phyloP scores from a whole-genome alignment of 768 basidiomycete species.

The Daedaleopsis nitida region DNA sequence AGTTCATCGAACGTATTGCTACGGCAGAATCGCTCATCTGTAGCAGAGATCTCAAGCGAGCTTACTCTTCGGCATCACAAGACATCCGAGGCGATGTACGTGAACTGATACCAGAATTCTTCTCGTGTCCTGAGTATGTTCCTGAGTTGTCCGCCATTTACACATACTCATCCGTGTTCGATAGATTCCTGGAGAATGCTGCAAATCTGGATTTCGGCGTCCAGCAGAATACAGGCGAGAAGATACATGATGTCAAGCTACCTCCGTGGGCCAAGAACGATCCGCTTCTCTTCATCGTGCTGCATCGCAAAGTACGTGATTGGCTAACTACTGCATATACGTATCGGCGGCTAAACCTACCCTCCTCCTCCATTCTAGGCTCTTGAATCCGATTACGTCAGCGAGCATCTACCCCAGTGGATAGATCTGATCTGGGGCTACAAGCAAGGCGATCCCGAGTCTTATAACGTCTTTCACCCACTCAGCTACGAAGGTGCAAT shows the following conservation, averaged over 20 bases:
- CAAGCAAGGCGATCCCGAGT: slow-evolving; percentile 77
- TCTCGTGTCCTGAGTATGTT: slow-evolving; percentile 75
- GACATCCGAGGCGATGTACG: slow-evolving; percentile 92
- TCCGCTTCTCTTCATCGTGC: slow-evolving; percentile 75
- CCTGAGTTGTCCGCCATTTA: background rate
- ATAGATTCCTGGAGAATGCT: slow-evolving; percentile 81
- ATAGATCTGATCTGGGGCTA: slow-evolving; percentile 93
- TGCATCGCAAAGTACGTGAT: slow-evolving; percentile 66
- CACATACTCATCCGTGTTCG: background rate
- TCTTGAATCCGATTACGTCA: slow-evolving; percentile 85
- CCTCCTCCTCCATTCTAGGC: too few relatives aligned
- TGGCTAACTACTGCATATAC: too few relatives aligned
- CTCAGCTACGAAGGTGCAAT: slow-evolving; percentile 92
- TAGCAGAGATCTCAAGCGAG: slow-evolving; percentile 69
- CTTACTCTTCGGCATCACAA: slow-evolving; percentile 82
- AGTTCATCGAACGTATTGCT: slow-evolving; percentile 9
- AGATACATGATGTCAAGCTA: slow-evolving; percentile 84
- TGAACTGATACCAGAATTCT: slow-evolving; percentile 91
- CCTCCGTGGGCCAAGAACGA: slow-evolving; percentile 90
- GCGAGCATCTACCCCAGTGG: slow-evolving; percentile 83
- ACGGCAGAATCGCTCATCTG: slow-evolving; percentile 10
- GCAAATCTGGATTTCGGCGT: slow-evolving; percentile 79
- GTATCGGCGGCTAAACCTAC: too few relatives aligned
- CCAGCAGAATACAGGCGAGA: slow-evolving; percentile 71
- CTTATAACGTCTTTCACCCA: slow-evolving; percentile 89